A percentile compares a stretch with the other conserved stretches of the same genome.
phyloP scores from a whole-genome alignment of 2,329 filamentous ascomycete species.

The Xylaria sp. region DNA sequence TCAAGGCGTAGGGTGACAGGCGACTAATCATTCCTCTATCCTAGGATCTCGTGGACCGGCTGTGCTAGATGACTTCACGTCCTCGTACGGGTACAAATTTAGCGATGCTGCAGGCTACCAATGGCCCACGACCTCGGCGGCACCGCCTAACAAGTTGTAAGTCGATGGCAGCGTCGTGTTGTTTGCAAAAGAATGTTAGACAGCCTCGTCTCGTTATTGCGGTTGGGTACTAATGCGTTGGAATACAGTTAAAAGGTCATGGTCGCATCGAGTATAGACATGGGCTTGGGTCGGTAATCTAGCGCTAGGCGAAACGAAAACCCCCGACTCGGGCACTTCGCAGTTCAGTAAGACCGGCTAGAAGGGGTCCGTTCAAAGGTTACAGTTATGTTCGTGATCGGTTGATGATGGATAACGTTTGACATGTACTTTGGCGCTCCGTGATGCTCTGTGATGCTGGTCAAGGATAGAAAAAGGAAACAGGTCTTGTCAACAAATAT shows the following conservation, averaged over 20 bases:
- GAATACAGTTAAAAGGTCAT: conserved; percentile 40
- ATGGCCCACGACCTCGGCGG: conserved; percentile 83
- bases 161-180: conserved; percentile 49
- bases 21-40: conserved; percentile 16
- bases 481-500: conserved; percentile 24
- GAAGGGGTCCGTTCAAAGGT: conserved; percentile 19
- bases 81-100: conserved; percentile 99
- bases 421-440: conserved; percentile 30
- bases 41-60: conserved; percentile 94
- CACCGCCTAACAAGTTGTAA: conserved; percentile 82
- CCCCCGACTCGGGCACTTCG: conserved; percentile 34
- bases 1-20: neutral
- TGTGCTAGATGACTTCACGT: conserved; percentile 97
- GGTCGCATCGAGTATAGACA: conserved; percentile 33
- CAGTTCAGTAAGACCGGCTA: conserved; percentile 27
- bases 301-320: conserved; percentile 30
- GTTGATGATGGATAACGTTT: conserved; percentile 23
- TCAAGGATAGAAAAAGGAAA: conserved; percentile 38
- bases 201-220: conserved; percentile 35
- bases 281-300: conserved; percentile 26
- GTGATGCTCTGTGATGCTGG: conserved; percentile 25
- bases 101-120: conserved; percentile 95
- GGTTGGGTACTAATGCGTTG: conserved; percentile 37
- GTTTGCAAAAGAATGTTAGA: conserved; percentile 43
- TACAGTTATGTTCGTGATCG: conserved; percentile 20